Evolutionary conservation across 495 filamentous ascomycete species (phyloP), one percentile per base, ranked within the genome.

Genomic region (Tuber aestivum): DNA sequence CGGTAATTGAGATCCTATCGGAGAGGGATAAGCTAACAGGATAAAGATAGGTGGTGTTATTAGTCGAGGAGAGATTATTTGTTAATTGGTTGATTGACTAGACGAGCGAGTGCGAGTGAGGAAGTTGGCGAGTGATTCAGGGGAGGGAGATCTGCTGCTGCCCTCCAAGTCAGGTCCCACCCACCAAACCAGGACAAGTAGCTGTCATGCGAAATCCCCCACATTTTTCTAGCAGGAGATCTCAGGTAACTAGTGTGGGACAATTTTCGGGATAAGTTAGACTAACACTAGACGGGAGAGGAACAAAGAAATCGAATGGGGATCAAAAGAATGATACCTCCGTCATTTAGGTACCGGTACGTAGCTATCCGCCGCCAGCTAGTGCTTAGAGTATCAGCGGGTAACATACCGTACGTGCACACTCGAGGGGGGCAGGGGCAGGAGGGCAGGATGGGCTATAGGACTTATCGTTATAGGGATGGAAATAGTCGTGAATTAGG

Each of bases 221-320:
- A 65, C 56, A 65, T 65, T 65, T 65, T 35, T 65, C 27, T 20
- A 35, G 14, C 14, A 65, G 32, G 18, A 35, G 56, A 35, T 65
- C 56, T 65, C 56, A 65, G 50, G 56, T 32, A 65, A 65, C 35
- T 35, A 20, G 56, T 35, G 56, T 65, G 56, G 56, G 56, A 32
- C 56, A 65, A 65, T 35, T 65, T 65, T 65, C 56, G 56, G 56
- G 56, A 65, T 14, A n/a, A n/a, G n/a, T n/a, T n/a, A 65, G 27
- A 35, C 56, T 65, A 27, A 35, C 27, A 27, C 56, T 14, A 6
- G 56, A 35, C 56, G 56, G 56, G 56, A 65, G 56, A 35, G 27
- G 56, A 35, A 35, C 56, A 35, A 65, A 35, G 56, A 65, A 65
- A 35, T 27, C 56, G 56, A 65, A 65, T 65, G 27, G 14, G 56